These are phyloP conservation scores for Apiotrichum gracile DNA, from an alignment of 1,284 basidiomycete species.

Conservation along the genomic window DNA sequence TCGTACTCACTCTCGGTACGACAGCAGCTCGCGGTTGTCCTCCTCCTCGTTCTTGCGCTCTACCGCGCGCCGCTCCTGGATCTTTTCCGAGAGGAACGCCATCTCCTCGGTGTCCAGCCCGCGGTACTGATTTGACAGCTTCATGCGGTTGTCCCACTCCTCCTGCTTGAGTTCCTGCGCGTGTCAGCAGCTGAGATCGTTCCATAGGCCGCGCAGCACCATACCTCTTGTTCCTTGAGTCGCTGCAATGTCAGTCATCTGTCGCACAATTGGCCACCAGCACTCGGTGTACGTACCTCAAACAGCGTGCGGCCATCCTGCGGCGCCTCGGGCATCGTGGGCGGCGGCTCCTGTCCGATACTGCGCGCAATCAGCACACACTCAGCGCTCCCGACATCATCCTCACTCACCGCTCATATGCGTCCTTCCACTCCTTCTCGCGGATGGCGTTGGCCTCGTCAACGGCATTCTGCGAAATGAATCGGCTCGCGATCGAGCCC, in stretches of 20 bases:
- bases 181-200: background rate
- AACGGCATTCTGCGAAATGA: conserved; percentile 66
- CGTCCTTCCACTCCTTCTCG: conserved; percentile 86
- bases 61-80: conserved; percentile 67
- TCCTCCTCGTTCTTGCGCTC: conserved; percentile 58
- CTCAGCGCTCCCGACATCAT: too few species aligned
- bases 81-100: conserved; percentile 74
- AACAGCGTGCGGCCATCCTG: conserved; percentile 81
- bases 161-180: conserved; percentile 71
- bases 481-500: conserved; percentile 44
- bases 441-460: conserved; percentile 67
- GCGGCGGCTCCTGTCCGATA: conserved; percentile 82
- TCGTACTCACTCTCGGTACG: conserved; percentile 13
- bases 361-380: conserved; percentile 38
- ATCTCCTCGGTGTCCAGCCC: conserved; percentile 85
- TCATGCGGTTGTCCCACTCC: conserved; percentile 89
- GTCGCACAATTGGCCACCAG: conserved; percentile 27
- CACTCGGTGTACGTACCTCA: conserved; percentile 65
- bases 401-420: conserved; percentile 85
- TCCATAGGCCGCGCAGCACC: too few species aligned
- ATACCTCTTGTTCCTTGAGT: conserved; percentile 61
- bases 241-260: conserved; percentile 42
- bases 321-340: conserved; percentile 54
- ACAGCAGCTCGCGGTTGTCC: conserved; percentile 5
- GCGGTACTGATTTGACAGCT: conserved; percentile 86